Conservation (phyloP, 768 basidiomycete species). For the Suillus subalutaceus region DNA sequence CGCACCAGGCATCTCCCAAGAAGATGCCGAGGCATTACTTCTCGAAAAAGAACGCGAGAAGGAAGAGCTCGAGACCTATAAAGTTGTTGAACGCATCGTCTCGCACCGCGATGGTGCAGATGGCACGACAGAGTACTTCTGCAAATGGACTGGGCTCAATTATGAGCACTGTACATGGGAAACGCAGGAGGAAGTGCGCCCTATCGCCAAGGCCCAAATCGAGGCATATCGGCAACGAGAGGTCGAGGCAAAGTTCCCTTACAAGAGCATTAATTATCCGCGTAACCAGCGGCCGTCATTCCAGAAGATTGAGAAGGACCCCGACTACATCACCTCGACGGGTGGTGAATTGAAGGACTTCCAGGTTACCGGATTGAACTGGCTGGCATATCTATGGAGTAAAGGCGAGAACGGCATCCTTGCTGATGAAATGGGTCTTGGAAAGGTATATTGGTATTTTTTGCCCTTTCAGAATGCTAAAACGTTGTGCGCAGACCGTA, state of each 20-base stretch:
- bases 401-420: constrained; percentile 95
- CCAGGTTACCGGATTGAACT: constrained; percentile 96
- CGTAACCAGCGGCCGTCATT: constrained; percentile 75
- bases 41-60: constrained; percentile 90
- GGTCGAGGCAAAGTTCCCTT: constrained; percentile 80
- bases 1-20: constrained; percentile 69
- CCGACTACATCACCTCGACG: constrained; percentile 75
- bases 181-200: constrained; percentile 73
- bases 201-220: constrained; percentile 77
- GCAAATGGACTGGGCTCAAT: constrained; percentile 94
- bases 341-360: constrained; percentile 95
- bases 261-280: constrained; percentile 73
- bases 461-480: constrained; percentile 18
- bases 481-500: constrained; percentile 61
- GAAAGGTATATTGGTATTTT: constrained; percentile 61
- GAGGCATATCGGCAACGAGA: constrained; percentile 79
- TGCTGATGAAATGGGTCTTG: constrained; percentile 99
- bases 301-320: constrained; percentile 84
- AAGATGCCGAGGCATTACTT: constrained; percentile 87
- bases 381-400: constrained; percentile 97
- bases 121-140: constrained; percentile 80
- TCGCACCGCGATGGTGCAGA: constrained; percentile 68
- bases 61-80: constrained; percentile 89
- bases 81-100: constrained; percentile 90
- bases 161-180: constrained; percentile 99